Conservation (phyloP, 1,139 yeast species). For the Kodamaea arcana region DNA sequence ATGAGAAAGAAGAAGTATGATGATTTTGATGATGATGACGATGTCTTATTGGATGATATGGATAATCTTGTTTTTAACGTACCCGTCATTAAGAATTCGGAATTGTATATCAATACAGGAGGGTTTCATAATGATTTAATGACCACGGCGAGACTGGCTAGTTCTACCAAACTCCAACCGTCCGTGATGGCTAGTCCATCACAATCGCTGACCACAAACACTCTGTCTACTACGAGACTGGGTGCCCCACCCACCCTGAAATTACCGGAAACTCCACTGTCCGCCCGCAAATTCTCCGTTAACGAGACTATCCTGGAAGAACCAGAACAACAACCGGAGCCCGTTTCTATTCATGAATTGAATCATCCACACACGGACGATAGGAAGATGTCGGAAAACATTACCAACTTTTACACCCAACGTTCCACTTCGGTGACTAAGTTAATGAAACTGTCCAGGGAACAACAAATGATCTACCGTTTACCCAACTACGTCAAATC, state of each 20-base stretch:
- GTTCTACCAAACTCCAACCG: background rate
- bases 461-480: constrained; percentile 30
- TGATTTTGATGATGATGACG: constrained; percentile 38
- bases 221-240: background rate
- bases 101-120: constrained; percentile 22
- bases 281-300: background rate
- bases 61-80: constrained; percentile 38
- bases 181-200: background rate
- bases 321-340: constrained; percentile 10
- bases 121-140: constrained; percentile 9
- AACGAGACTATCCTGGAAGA: constrained; percentile 19
- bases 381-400: constrained; percentile 31
- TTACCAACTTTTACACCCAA: constrained; percentile 36
- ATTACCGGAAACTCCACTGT: background rate
- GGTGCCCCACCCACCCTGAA: background rate
- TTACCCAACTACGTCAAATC: constrained; percentile 38
- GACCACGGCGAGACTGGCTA: constrained; percentile 4
- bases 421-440: constrained; percentile 35
- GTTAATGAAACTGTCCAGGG: constrained; percentile 29
- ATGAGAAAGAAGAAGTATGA: constrained; percentile 41
- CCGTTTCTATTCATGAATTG: background rate
- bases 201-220: background rate
- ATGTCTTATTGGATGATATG: constrained; percentile 34
- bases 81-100: constrained; percentile 38
- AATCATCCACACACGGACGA: constrained; percentile 22